Evolutionary conservation across 257 asterid species (phyloP), one percentile per base, ranked within the genome.

Genomic region (Petrea volubilis): DNA sequence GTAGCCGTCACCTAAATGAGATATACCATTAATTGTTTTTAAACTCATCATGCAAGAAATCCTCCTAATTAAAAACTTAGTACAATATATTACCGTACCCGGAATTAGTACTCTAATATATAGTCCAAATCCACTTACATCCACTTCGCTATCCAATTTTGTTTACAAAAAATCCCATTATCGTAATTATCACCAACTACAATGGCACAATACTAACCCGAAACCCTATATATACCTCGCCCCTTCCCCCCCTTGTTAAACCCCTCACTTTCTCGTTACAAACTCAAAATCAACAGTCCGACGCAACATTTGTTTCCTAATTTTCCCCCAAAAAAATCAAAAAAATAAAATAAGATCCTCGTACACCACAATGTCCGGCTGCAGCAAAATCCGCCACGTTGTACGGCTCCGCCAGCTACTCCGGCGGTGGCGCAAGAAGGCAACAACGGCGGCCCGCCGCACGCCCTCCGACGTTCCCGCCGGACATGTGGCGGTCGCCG

Each of bases 341-440:
- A 53, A 63, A 10, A n/a, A n/a, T n/a, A n/a, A n/a, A n/a, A n/a
- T 7, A 31, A 2, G 7, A 31, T 1, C 9, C 14, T 41, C 14
- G 56, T n/a, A 27, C 40, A 23, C 0, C 31, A 78, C 69, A 51
- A 88, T 86, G 95, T 82, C 90, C 4, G 68, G 76, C 0, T 83
- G 92, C 81, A 80, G 86, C 81, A 88, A 82, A 76, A 88, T 88
- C 77, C 87, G 85, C 65, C 80, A 80, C 84, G 84, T 88, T 60
- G 95, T 86, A 6, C 57, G 70, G 0, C 92, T 86, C 49, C 88
- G 91, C 77, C 88, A 84, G 67, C 71, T 88, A 80, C 82, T 88
- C 21, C 86, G 87, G 9, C 55, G 80, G 64, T 88, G 95, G 95
- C 83, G 95, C 43, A 80, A 73, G 81, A 82, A 80, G 73, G 88